These are phyloP conservation scores for Metrosideros polymorpha DNA, from an alignment of 441 rosid species.

Conservation along the genomic window DNA sequence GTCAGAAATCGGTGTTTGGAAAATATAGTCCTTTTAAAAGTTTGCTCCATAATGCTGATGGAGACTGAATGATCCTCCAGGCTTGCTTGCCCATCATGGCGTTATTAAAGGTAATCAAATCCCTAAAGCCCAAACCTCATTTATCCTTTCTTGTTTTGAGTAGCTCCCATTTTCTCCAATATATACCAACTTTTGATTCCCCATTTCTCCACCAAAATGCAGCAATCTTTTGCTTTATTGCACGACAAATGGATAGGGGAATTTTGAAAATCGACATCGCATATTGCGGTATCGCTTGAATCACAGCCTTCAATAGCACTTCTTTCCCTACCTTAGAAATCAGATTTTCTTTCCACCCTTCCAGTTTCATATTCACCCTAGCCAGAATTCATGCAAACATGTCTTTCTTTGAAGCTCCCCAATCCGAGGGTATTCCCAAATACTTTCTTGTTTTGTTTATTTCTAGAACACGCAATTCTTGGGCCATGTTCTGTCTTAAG, in stretches of 20 bases:
- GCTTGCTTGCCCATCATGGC: neutral
- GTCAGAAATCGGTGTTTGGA: fast-evolving
- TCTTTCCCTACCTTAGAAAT: too few relatives aligned
- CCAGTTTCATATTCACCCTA: too few relatives aligned
- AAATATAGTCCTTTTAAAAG: neutral
- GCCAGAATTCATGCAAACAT: too few relatives aligned
- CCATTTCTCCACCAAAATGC: neutral
- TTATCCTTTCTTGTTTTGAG: neutral
- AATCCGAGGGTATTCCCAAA: too few relatives aligned
- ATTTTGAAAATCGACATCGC: neutral
- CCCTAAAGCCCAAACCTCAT: neutral
- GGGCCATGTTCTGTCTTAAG: neutral
- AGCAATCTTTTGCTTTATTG: neutral
- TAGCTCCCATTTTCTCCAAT: neutral
- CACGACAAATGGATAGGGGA: neutral
- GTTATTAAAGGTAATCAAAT: neutral
- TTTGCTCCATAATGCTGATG: neutral
- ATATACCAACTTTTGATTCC: neutral
- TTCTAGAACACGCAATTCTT: fast-evolving
- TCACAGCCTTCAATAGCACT: neutral
- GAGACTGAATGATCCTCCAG: fast-evolving
- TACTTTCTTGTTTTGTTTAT: neutral
- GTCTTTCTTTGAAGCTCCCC: too few relatives aligned
- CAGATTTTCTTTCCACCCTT: too few relatives aligned
- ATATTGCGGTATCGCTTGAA: neutral